A percentile compares a stretch with the other conserved stretches of the same genome.
These are phyloP conservation scores for Trametes cubensis DNA, from an alignment of 768 basidiomycete species.

Conservation along the genomic window DNA sequence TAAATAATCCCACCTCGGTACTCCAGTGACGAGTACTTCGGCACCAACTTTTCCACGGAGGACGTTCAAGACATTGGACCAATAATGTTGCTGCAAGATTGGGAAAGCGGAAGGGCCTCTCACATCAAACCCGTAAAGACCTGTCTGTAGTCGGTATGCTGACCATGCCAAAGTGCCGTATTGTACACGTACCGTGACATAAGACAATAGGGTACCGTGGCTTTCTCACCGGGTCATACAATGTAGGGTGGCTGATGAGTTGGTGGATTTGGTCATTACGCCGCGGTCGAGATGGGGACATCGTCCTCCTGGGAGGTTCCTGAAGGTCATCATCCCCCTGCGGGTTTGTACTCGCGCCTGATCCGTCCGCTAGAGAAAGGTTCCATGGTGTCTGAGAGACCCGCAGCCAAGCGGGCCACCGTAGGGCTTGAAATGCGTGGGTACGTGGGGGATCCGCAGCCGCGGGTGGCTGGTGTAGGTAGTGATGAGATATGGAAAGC, in stretches of 20 bases:
- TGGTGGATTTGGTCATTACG: slow-evolving; percentile 51
- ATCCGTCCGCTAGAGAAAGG: background rate
- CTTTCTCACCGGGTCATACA: slow-evolving; percentile 75
- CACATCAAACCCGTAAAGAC: slow-evolving; percentile 94
- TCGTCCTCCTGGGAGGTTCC: background rate
- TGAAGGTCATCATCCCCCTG: slow-evolving; percentile 1
- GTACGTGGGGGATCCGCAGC: slow-evolving; percentile 9
- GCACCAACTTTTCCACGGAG: slow-evolving; percentile 82
- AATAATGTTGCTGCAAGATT: slow-evolving; percentile 87
- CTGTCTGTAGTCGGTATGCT: slow-evolving; percentile 39
- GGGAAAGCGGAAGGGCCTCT: slow-evolving; percentile 84
- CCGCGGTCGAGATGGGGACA: slow-evolving; percentile 39
- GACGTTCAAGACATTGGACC: slow-evolving; percentile 84
- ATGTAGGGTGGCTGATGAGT: slow-evolving; percentile 72
- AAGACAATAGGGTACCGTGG: slow-evolving; percentile 92
- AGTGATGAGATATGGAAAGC: slow-evolving; percentile 71
- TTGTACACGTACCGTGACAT: slow-evolving; percentile 77
- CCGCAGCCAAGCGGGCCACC: slow-evolving; percentile 23
- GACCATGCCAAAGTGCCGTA: slow-evolving; percentile 11
- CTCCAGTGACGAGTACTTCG: slow-evolving; percentile 94
- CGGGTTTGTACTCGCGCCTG: background rate
- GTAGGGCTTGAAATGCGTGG: slow-evolving; percentile 14
- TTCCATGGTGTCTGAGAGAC: background rate
- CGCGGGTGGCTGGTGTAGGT: slow-evolving; percentile 41
- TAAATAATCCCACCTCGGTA: slow-evolving; percentile 71